Evolutionary conservation across 768 basidiomycete species (phyloP).

Genomic region (Pholiota molesta): DNA sequence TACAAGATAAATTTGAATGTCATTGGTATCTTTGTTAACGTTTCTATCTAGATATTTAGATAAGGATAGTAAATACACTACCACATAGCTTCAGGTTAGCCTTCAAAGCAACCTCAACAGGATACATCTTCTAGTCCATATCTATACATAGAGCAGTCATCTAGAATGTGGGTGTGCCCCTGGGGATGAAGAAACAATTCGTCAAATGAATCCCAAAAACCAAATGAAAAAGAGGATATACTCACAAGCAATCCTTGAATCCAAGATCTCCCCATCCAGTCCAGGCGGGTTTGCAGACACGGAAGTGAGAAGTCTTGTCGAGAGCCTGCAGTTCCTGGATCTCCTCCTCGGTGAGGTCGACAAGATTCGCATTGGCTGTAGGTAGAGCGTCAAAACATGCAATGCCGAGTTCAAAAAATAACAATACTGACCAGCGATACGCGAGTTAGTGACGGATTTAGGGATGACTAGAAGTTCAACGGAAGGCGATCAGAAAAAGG

Average conservation of each 20-base stretch:
- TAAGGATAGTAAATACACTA: background rate
- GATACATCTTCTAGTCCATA: too few species aligned
- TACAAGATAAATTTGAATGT: too few species aligned
- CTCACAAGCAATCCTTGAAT: constrained; percentile 54
- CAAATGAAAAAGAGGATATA: background rate
- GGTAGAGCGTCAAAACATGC: background rate
- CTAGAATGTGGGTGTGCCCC: background rate
- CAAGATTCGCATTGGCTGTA: constrained; percentile 58
- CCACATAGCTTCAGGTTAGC: too few species aligned
- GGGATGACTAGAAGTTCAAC: constrained; percentile 51
- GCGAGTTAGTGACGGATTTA: constrained; percentile 74
- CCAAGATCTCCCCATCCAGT: constrained; percentile 65
- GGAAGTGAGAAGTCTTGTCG: constrained; percentile 64
- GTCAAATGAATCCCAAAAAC: background rate
- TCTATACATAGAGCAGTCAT: too few species aligned
- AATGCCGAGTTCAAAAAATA: background rate
- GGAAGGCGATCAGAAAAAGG: background rate
- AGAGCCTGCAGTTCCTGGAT: constrained; percentile 59
- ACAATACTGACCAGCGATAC: constrained; percentile 52
- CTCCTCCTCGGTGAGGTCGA: constrained; percentile 66
- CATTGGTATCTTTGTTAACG: background rate
- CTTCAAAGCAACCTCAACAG: too few species aligned
- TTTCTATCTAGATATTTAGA: background rate
- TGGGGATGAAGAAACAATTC: background rate
- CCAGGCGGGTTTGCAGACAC: constrained; percentile 67